A percentile compares a stretch with the other conserved stretches of the same genome.
These are phyloP conservation scores for Xylariaceae sp. DNA, from an alignment of 2,329 filamentous ascomycete genomes.

Conservation along the genomic window DNA sequence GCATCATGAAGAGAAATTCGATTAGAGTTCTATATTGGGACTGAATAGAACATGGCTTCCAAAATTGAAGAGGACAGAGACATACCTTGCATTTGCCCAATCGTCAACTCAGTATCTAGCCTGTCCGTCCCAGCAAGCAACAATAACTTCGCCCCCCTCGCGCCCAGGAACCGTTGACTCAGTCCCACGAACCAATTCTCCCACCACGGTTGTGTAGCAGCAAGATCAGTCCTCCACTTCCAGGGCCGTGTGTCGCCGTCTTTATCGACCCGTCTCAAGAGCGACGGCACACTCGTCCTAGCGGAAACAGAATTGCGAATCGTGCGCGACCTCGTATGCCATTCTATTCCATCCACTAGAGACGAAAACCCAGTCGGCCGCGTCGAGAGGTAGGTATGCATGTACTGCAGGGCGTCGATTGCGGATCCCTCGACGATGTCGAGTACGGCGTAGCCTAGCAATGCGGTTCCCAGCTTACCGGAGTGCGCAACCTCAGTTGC, in stretches of 20 bases:
- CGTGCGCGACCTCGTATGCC: slow-evolving; percentile 87
- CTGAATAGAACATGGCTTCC: neutral
- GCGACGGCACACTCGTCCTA: slow-evolving; percentile 76
- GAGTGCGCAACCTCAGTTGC: slow-evolving; percentile 76
- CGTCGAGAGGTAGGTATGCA: slow-evolving; percentile 86
- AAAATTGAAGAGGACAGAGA: slow-evolving; percentile 3
- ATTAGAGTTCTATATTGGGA: slow-evolving; percentile 5
- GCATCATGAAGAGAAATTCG: neutral
- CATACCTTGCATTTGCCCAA: slow-evolving; percentile 35
- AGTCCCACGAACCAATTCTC: slow-evolving; percentile 88
- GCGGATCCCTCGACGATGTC: slow-evolving; percentile 96
- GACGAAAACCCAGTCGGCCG: slow-evolving; percentile 76
- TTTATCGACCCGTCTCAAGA: slow-evolving; percentile 48
- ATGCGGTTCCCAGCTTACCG: slow-evolving; percentile 58
- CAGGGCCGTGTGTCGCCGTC: slow-evolving; percentile 49
- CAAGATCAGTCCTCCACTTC: slow-evolving; percentile 83
- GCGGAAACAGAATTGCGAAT: slow-evolving; percentile 82
- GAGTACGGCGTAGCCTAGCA: slow-evolving; percentile 84
- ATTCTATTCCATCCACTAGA: slow-evolving; percentile 78
- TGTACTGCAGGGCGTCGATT: slow-evolving; percentile 89
- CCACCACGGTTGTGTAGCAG: slow-evolving; percentile 85
- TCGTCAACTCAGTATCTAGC: slow-evolving; percentile 34
- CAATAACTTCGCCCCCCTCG: slow-evolving; percentile 53
- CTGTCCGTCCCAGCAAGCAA: slow-evolving; percentile 32
- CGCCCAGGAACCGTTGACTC: slow-evolving; percentile 80